Evolutionary conservation across 495 filamentous ascomycete genomes (phyloP).

Genomic region (Lepidopterella palustris): DNA sequence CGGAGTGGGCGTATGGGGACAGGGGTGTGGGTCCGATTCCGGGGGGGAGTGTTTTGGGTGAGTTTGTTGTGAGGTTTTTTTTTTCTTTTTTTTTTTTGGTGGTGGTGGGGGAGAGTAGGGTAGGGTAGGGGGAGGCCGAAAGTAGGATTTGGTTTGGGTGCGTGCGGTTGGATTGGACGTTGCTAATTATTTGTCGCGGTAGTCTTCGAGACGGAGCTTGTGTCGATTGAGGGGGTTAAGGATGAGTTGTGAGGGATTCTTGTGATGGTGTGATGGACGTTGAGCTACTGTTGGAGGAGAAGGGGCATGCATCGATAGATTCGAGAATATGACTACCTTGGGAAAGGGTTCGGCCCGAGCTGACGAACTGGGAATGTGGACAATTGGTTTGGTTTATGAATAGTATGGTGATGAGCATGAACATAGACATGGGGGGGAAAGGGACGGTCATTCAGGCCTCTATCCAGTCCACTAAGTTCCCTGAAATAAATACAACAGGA

Average conservation of each 20-base stretch:
- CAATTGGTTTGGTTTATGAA: no score
- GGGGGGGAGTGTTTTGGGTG: slow-evolving; percentile 33
- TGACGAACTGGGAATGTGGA: no score
- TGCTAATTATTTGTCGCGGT: no score
- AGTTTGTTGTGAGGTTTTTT: background rate
- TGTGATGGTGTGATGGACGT: background rate
- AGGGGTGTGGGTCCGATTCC: slow-evolving; percentile 39
- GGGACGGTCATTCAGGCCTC: no score
- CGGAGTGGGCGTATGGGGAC: slow-evolving; percentile 37
- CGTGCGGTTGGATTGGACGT: no score
- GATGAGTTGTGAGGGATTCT: slow-evolving; percentile 26
- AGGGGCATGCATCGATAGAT: no score
- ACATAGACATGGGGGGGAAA: no score
- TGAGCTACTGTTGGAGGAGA: background rate
- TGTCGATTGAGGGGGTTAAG: slow-evolving; percentile 36
- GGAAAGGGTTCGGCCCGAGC: no score
- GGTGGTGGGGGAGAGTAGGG: background rate
- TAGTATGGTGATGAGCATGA: no score
- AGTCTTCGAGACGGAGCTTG: slow-evolving; percentile 42
- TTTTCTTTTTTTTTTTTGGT: background rate
- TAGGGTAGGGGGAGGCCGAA: background rate
- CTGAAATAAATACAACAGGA: no score
- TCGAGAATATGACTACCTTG: no score
- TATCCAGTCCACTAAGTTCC: no score
- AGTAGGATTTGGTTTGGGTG: background rate